Base-by-base conservation (phyloP, 768 basidiomycete species). In the Leccinum subtestaceum region DNA sequence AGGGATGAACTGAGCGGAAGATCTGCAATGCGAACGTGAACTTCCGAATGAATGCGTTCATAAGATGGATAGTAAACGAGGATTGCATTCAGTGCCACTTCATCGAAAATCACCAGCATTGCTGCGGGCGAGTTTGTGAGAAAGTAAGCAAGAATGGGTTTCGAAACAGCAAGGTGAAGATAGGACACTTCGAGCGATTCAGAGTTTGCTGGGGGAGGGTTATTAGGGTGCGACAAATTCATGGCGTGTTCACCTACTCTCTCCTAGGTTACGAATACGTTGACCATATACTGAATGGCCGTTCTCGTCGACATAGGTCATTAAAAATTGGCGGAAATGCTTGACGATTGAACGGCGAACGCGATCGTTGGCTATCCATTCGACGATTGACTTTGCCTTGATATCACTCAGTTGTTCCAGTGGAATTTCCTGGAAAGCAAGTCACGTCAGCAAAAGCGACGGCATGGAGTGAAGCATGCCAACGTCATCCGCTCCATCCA, bases 131-230 rank as follows among this genome's bases (percentile, higher is more conserved):
- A 92, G 74, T 97, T 98, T 68, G 91, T 94, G 53, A 99, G 83
- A 79, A 99, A 99, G 73, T 97, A 99, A 27, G 97, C 95, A 31
- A 99, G 80, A 67, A 98, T 95, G 4, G 97, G 91, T 66, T 97
- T 97, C 8, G 95, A 92, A 56, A 87, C 76, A 1, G 92, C 89
- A 17, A 99, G 84, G 70, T 99, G 96, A n/a, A 93, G 81, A 74
- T 95, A 98, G 1, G 95, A 98, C 25, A 98, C 92, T 74, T 98
- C 97, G 58, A 99, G 84, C 0, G 95, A 98, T 76, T 99, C 97
- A 34, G 95, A 86, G 74, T 99, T 98, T 68, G 87, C 97, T 98
- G 64, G 25, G 6, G 19, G 32, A 57, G 36, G 13, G 17, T 52
- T 55, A 59, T 64, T 54, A 63, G 62, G 17, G 54, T 53, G 64